Evolutionary conservation across 1,284 basidiomycete genomes (phyloP), one percentile per base, ranked within the genome.

Genomic region (Chalciporus sp.): DNA sequence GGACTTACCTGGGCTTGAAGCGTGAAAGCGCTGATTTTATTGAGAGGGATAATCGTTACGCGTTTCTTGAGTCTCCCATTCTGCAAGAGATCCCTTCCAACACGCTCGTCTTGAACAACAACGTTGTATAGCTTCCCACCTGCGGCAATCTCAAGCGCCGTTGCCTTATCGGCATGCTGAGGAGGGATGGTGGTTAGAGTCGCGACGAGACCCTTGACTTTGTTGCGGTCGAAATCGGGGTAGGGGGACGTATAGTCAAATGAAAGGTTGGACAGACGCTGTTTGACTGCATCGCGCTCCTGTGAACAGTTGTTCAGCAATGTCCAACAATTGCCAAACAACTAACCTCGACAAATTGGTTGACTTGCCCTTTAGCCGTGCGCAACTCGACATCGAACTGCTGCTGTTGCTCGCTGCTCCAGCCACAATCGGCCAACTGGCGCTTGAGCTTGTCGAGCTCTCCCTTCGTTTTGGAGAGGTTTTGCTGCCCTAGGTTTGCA

Each of bases 171-270:
- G 65, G 85, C 86, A 67, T 95, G 85, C 47, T 81, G 75, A 26
- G 83, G 73, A 35, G 86, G 81, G 1, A 99, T 83, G 0, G 83
- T 78, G 59, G 98, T 85, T 19, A 98, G 82, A 19, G 86, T 87
- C 0, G 90, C 94, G n/a, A 95, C 88, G n/a, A 92, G 80, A 42
- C 97, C 97, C 67, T 96, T 96, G 66, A 99, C 95, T 60, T 89
- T 88, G 23, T 77, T 79, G 27, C 88, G 82, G 70, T 99, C 93
- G 69, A 99, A 99, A 65, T 85, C 82, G 5, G 90, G 86, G 40
- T 81, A 76, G 0, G 95, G 95, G 47, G 84, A 77, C 1, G 83
- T 71, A 66, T 98, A 99, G 48, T 88, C 81, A 72, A 99, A 98
- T 68, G 93, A 88, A 43, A 97, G 78, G 20, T 81, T 79, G 0